Evolutionary conservation across 176 grass and related monocot genomes (phyloP).

Genomic region (Musa acuminata): DNA sequence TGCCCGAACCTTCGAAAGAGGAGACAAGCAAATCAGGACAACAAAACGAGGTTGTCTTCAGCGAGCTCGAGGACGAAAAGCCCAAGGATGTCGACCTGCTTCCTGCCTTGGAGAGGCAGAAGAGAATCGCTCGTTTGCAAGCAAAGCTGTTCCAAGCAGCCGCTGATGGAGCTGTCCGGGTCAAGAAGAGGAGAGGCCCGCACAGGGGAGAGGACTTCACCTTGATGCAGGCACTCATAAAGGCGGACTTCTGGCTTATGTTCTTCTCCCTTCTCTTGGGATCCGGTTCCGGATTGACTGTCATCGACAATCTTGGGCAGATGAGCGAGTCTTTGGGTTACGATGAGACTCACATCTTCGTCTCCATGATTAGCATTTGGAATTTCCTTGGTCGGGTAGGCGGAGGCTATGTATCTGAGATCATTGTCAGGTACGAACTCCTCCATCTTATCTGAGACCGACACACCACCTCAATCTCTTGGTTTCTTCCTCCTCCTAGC

Average conservation of each 20-base stretch:
- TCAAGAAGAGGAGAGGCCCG: conserved; percentile 13
- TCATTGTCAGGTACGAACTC: not conserved
- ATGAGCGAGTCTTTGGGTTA: conserved; percentile 15
- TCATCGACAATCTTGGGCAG: conserved; percentile 13
- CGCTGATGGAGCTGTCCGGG: conserved; percentile 7
- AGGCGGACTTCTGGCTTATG: conserved; percentile 12
- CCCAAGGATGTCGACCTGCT: conserved; percentile 3
- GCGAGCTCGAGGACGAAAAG: conserved; percentile 13
- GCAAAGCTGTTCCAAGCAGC: conserved; percentile 7
- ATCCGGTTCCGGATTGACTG: conserved; percentile 8
- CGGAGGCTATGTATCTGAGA: conserved; percentile 6
- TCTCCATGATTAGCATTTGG: conserved; percentile 17
- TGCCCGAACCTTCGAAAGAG: not conserved
- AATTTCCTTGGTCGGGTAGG: conserved; percentile 12
- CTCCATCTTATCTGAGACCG: not conserved
- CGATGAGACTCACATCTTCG: conserved; percentile 1
- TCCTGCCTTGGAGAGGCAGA: conserved; percentile 1
- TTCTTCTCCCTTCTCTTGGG: conserved; percentile 9
- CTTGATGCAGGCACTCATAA: not conserved
- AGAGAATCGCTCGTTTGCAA: conserved; percentile 12
- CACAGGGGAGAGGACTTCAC: conserved; percentile 14
- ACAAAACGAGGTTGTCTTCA: not conserved
- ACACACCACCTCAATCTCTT: not conserved
- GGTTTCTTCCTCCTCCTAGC: too few species aligned
- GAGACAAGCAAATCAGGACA: conserved; percentile 11